These are phyloP conservation scores for Volvox reticuliferus DNA, from an alignment of 139 green algal species.

Conservation along the genomic window DNA sequence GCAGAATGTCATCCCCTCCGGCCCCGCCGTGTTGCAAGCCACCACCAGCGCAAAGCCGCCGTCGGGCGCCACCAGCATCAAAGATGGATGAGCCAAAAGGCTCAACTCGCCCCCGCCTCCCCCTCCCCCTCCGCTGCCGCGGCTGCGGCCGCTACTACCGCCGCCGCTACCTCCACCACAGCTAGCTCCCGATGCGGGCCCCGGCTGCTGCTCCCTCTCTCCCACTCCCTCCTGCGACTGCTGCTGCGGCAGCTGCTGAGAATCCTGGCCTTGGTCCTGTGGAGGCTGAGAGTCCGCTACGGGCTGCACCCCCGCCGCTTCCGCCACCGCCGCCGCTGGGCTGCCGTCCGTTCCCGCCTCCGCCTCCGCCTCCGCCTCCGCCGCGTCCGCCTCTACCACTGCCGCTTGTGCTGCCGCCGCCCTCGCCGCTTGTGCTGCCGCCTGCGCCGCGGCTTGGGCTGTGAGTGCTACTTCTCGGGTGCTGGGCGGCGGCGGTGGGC, in stretches of 20 bases:
- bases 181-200: neutral
- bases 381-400: neutral
- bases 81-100: neutral
- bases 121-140: neutral
- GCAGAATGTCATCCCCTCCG: constrained; percentile 10
- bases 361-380: neutral
- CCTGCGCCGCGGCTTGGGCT: neutral
- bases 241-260: neutral
- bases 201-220: neutral
- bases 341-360: too few species aligned
- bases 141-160: neutral
- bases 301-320: neutral
- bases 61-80: constrained; percentile 28
- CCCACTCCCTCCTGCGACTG: neutral
- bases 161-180: neutral
- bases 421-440: neutral
- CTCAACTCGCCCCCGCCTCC: neutral
- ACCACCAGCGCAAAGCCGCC: constrained; percentile 13
- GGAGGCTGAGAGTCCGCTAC: too few species aligned
- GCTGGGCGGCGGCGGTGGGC: constrained; percentile 7
- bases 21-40: constrained; percentile 8
- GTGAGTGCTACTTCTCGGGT: neutral
- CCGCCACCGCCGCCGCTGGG: too few species aligned
- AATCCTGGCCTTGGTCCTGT: neutral
- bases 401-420: neutral